These are phyloP conservation scores for Triticum turgidum DNA, from an alignment of 176 grass and related monocot genomes.

Conservation along the genomic window DNA sequence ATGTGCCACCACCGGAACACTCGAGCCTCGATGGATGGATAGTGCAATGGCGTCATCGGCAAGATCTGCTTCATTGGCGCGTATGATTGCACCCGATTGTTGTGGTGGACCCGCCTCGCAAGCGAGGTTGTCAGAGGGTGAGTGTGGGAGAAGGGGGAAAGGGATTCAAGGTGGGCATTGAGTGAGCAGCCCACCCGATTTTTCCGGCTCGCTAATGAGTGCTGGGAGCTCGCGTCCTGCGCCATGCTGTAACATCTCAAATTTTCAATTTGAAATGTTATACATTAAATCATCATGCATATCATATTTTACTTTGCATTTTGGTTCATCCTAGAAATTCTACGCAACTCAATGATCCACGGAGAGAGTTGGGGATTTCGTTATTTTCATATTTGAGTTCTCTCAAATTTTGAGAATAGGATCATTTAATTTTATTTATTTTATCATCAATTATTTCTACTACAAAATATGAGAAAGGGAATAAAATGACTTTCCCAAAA, in stretches of 20 bases:
- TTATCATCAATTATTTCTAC: too few relatives aligned
- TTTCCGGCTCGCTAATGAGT: neutral
- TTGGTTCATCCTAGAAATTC: too few relatives aligned
- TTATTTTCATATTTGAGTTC: too few relatives aligned
- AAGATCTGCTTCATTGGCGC: neutral
- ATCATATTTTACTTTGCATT: too few relatives aligned
- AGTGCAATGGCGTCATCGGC: neutral
- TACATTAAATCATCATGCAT: too few relatives aligned
- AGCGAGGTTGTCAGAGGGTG: neutral
- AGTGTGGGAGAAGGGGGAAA: neutral
- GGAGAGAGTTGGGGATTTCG: too few relatives aligned
- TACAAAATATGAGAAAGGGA: too few relatives aligned
- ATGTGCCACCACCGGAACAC: neutral
- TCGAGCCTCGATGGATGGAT: neutral
- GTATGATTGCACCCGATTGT: neutral
- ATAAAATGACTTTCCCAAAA: too few relatives aligned
- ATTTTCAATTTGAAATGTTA: too few relatives aligned
- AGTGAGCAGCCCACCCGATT: neutral
- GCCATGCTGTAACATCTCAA: neutral
- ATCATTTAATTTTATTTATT: too few relatives aligned
- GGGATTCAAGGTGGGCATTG: conserved; percentile 11
- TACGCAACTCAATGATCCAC: too few relatives aligned
- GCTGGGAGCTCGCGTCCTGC: neutral
- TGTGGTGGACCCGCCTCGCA: neutral
- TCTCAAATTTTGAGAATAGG: too few relatives aligned